Base-by-base conservation (phyloP, 73 alveolate genomes). In the Paramecium biaurelia region DNA sequence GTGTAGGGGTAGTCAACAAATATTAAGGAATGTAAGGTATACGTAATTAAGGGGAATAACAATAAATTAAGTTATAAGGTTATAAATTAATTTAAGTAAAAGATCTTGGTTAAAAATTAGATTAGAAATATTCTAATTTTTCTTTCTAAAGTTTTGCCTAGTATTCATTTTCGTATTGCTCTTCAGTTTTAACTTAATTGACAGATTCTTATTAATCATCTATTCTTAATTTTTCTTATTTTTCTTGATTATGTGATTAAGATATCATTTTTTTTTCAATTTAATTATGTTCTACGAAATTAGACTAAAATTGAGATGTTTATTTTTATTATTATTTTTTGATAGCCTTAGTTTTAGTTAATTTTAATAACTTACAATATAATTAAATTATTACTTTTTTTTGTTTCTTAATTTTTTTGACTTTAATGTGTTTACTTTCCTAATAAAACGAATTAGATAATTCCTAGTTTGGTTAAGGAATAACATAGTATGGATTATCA, bases 31-130 rank as follows among this genome's bases (percentile, higher is more conserved):
- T n/a, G 14, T 7, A 38, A 1, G 47, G 47, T 15, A 38, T 38
- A 7, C 96, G 7, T 42, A 70, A 20, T 97, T 95, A 76, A 95
- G 70, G 68, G 93, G 92, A 57, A 95, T 95, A 89, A 93, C 15
- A 38, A 38, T 38, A 38, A 7, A 38, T 38, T 38, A 38, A 10
- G 47, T 7, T 6, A 1, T 7, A 38, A 38, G 15, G 47, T 38
- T 38, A 38, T 38, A 38, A 7, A 38, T 38, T 38, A 7, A 7
- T 38, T 38, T 38, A 38, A 10, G 14, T 8, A 38, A 38, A 38
- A 38, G 47, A 38, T 7, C 12, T 5, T 38, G 47, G 47, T 38
- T 38, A 6, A 38, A 38, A 38, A 38, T 38, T 38, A 38, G 47
- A 38, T 0, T 12, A 38, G 47, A 38, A 38, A 38, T 38, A 38